These are phyloP conservation scores for Calonectria pauciramosa DNA, from an alignment of 2,329 filamentous ascomycete species.

Conservation along the genomic window DNA sequence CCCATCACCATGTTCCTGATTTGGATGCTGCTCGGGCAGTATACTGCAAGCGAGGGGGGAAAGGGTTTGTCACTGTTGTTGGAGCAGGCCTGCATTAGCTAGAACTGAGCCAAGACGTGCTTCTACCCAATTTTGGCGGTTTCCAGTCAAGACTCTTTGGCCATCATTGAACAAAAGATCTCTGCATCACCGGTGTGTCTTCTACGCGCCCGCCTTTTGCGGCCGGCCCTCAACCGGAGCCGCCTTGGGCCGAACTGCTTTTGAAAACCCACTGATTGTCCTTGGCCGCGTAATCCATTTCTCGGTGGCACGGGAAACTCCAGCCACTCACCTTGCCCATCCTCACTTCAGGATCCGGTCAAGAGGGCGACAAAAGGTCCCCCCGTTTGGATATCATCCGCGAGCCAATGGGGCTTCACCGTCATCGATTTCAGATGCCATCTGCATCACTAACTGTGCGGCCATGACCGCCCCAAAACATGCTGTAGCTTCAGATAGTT, in stretches of 20 bases:
- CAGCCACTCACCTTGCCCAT: not conserved
- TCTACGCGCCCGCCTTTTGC: not conserved
- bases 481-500: conserved; percentile 68
- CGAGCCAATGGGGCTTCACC: conserved; percentile 69
- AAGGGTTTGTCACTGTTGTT: not conserved
- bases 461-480: conserved; percentile 71
- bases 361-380: conserved; percentile 26
- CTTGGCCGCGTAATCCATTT: not conserved
- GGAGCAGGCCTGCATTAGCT: not conserved
- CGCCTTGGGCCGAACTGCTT: not conserved
- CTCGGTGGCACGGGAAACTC: not conserved
- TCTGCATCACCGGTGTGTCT: too few species aligned
- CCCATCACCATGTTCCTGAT: not conserved
- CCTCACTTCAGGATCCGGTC: not conserved
- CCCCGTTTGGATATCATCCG: conserved; percentile 69
- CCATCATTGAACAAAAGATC: not conserved
- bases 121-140: not conserved
- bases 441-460: conserved; percentile 63
- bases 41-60: not conserved
- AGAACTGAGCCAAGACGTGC: not conserved
- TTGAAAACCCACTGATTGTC: not conserved
- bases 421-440: conserved; percentile 63
- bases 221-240: not conserved
- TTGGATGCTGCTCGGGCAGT: not conserved
- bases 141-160: not conserved